phyloP scores from a whole-genome alignment of 1,284 basidiomycete genomes.

The Trichosporon inkin region DNA sequence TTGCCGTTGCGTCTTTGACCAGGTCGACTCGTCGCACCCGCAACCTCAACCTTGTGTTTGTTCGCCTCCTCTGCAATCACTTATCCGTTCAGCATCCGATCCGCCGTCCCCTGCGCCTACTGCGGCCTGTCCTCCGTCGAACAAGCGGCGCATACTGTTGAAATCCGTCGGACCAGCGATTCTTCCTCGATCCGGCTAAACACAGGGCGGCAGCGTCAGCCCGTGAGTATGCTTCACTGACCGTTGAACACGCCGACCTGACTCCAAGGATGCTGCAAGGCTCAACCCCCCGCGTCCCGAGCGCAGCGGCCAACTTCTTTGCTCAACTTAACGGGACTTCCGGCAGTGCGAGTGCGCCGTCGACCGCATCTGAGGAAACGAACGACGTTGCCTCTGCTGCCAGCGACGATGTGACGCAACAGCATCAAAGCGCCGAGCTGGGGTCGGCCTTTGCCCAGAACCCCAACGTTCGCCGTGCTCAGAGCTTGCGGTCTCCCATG shows the following conservation, averaged over 20 bases:
- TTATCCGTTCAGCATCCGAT: too few relatives aligned
- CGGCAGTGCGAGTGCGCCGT: neutral
- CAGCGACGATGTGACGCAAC: neutral
- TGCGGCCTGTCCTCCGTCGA: too few relatives aligned
- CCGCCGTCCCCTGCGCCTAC: too few relatives aligned
- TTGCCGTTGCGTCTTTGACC: too few relatives aligned
- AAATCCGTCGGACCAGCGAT: neutral
- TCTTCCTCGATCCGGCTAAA: conserved; percentile 2
- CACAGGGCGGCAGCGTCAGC: conserved; percentile 1
- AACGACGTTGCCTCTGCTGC: conserved; percentile 5
- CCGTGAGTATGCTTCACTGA: neutral
- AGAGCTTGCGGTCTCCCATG: conserved; percentile 15
- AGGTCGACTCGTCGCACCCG: too few relatives aligned
- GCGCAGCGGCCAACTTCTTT: conserved; percentile 4
- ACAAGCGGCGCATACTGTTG: neutral
- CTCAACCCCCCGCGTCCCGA: conserved; percentile 4
- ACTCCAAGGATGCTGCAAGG: conserved; percentile 5
- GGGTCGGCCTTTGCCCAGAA: neutral
- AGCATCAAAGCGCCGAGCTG: neutral
- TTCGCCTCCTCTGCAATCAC: too few relatives aligned
- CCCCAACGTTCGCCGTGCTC: conserved; percentile 14
- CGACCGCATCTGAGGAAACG: neutral
- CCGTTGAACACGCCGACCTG: neutral
- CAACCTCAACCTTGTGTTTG: too few relatives aligned
- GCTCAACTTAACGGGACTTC: neutral